phyloP scores from a whole-genome alignment of 495 filamentous ascomycete species.

The Filosporella fistucella region DNA sequence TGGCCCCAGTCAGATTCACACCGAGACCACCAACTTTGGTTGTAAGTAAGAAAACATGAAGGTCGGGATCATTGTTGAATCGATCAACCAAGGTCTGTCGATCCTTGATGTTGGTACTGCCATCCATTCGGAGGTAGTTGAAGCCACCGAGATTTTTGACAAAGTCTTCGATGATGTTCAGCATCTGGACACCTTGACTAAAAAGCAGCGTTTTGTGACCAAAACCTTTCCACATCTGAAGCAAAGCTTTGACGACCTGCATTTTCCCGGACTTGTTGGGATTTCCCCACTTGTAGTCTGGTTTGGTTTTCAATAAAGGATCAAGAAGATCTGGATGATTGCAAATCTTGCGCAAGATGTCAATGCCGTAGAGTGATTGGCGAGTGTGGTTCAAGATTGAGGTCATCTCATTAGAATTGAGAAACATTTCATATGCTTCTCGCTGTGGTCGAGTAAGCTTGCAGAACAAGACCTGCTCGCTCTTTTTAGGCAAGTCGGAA shows the following conservation, averaged over 20 bases:
- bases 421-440: slow-evolving; percentile 70
- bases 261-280: slow-evolving; percentile 83
- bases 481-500: slow-evolving; percentile 89
- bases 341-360: slow-evolving; percentile 91
- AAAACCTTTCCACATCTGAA: slow-evolving; percentile 78
- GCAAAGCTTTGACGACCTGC: slow-evolving; percentile 80
- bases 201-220: slow-evolving; percentile 93
- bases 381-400: slow-evolving; percentile 66
- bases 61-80: slow-evolving; percentile 75
- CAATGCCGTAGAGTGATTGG: slow-evolving; percentile 84
- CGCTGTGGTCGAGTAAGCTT: slow-evolving; percentile 76
- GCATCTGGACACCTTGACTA: slow-evolving; percentile 85
- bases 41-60: slow-evolving; percentile 88
- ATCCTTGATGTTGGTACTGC: slow-evolving; percentile 74
- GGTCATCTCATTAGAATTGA: slow-evolving; percentile 77
- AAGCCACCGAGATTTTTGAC: slow-evolving; percentile 60
- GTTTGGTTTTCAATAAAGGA: slow-evolving; percentile 51
- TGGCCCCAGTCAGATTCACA: slow-evolving; percentile 89
- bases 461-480: slow-evolving; percentile 92
- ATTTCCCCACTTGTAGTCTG: slow-evolving; percentile 67
- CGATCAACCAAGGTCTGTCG: slow-evolving; percentile 83
- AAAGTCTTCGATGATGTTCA: slow-evolving; percentile 86
- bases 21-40: slow-evolving; percentile 94
- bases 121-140: slow-evolving; percentile 88
- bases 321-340: slow-evolving; percentile 90